A percentile compares a stretch with the other conserved stretches of the same genome.
These are phyloP conservation scores for Pseudocercospora fijiensis DNA, from an alignment of 2,329 filamentous ascomycete genomes.

Conservation along the genomic window DNA sequence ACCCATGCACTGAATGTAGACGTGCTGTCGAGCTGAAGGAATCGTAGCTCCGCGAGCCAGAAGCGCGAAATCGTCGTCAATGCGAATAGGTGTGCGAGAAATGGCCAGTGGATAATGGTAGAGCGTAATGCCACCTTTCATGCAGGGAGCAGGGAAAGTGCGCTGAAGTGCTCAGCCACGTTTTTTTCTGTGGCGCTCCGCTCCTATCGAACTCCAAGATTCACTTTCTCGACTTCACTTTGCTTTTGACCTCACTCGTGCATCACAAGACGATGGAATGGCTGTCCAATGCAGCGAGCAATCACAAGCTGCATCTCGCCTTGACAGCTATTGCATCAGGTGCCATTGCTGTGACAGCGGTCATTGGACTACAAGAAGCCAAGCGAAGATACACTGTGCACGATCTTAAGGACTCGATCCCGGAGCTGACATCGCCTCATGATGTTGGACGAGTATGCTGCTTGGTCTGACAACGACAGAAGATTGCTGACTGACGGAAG, in stretches of 20 bases:
- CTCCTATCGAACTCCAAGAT: neutral
- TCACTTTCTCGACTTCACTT: slow-evolving; percentile 1
- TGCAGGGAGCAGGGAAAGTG: neutral
- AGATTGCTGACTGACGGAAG: slow-evolving; percentile 42
- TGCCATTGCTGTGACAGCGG: slow-evolving; percentile 51
- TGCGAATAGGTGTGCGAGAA: neutral
- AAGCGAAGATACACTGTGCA: slow-evolving; percentile 56
- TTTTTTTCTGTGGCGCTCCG: neutral
- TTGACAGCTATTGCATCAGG: slow-evolving; percentile 64
- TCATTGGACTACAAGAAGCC: slow-evolving; percentile 58
- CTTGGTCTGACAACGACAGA: neutral
- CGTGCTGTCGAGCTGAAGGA: neutral
- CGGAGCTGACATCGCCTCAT: slow-evolving; percentile 52
- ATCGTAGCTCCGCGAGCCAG: neutral
- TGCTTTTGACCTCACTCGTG: neutral
- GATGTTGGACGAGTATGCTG: slow-evolving; percentile 51
- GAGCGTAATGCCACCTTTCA: neutral
- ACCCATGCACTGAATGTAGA: slow-evolving; percentile 9
- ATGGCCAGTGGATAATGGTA: neutral
- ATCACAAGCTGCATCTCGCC: slow-evolving; percentile 61
- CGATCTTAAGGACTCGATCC: slow-evolving; percentile 62
- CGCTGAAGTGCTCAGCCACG: neutral
- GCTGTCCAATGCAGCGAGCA: slow-evolving; percentile 46
- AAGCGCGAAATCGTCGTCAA: slow-evolving; percentile 4
- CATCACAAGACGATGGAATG: slow-evolving; percentile 31